Conservation (phyloP, 768 basidiomycete species). For the Tremella yokohamensis region DNA sequence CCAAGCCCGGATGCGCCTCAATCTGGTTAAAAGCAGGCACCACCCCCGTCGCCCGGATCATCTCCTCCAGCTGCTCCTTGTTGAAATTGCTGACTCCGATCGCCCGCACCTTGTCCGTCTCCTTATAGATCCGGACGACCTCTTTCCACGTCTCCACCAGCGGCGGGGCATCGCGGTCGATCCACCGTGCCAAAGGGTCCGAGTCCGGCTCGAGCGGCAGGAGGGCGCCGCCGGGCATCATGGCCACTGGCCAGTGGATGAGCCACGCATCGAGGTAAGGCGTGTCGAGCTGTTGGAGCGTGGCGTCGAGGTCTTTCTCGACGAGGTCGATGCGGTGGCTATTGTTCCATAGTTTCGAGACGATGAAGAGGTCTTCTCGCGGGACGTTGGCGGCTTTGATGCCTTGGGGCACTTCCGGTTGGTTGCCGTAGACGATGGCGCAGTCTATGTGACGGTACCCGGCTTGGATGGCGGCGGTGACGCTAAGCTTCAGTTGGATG, state of each 20-base stretch:
- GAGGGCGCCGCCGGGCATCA: constrained; percentile 19
- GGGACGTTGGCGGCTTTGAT: constrained; percentile 71
- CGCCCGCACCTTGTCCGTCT: constrained; percentile 68
- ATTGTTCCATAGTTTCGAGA: constrained; percentile 70
- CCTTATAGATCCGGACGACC: constrained; percentile 66
- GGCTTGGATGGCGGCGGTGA: constrained; percentile 11
- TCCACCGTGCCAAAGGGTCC: constrained; percentile 1
- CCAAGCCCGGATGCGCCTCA: constrained; percentile 66
- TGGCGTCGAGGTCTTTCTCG: constrained; percentile 72
- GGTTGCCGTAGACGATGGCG: constrained; percentile 10
- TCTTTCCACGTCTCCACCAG: constrained; percentile 52
- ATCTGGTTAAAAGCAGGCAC: constrained; percentile 76
- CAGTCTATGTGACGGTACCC: constrained; percentile 17
- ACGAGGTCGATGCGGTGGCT: constrained; percentile 65
- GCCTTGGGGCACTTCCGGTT: constrained; percentile 20
- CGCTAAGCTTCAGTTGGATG: constrained; percentile 2
- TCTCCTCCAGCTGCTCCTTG: constrained; percentile 53
- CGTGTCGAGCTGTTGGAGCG: constrained; percentile 67
- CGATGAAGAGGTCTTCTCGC: constrained; percentile 66
- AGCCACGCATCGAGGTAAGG: constrained; percentile 75
- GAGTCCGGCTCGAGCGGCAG: constrained; percentile 10
- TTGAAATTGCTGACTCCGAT: constrained; percentile 54
- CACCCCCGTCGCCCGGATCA: constrained; percentile 69
- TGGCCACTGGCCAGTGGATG: constrained; percentile 34
- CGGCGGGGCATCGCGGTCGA: constrained; percentile 25